Percentiles rank a stretch among this genome's conserved stretches.
These are phyloP conservation scores for Aureoboletus auriporus DNA, from an alignment of 768 basidiomycete genomes.

Conservation along the genomic window DNA sequence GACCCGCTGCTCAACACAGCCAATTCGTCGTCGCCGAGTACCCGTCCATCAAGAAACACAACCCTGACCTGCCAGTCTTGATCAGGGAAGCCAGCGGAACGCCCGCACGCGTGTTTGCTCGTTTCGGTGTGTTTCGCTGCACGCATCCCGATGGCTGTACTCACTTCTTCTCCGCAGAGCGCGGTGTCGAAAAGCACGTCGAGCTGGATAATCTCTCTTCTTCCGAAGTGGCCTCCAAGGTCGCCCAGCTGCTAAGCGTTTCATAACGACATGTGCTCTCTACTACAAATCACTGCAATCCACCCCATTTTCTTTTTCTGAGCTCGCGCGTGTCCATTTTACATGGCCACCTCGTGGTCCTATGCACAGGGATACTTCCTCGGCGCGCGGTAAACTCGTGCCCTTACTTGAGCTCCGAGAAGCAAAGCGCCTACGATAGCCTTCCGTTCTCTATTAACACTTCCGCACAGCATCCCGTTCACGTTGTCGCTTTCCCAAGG, in stretches of 20 bases:
- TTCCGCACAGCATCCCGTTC: neutral
- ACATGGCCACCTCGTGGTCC: no score
- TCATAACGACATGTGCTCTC: conserved; percentile 15
- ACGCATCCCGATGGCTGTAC: conserved; percentile 11
- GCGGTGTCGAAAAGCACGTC: conserved; percentile 76
- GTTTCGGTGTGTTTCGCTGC: conserved; percentile 63
- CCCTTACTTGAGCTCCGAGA: conserved; percentile 4
- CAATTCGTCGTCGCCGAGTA: conserved; percentile 78
- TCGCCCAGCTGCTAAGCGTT: conserved; percentile 54
- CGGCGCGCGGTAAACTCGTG: conserved; percentile 20
- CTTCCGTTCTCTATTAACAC: conserved; percentile 1
- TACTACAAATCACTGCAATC: conserved; percentile 4
- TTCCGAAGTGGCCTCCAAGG: conserved; percentile 66
- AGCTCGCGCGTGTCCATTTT: neutral
- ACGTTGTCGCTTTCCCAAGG: neutral
- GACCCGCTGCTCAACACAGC: conserved; percentile 35
- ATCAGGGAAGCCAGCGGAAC: conserved; percentile 79
- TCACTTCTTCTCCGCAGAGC: conserved; percentile 45
- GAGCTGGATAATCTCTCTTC: conserved; percentile 74
- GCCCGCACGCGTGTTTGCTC: conserved; percentile 77
- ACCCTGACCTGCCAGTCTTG: conserved; percentile 81
- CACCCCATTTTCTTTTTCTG: neutral
- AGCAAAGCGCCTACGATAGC: neutral
- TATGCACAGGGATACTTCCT: conserved; percentile 12
- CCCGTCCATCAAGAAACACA: conserved; percentile 71